Conservation (phyloP, 345 rosid genomes). For the Corymbia maculata region DNA sequence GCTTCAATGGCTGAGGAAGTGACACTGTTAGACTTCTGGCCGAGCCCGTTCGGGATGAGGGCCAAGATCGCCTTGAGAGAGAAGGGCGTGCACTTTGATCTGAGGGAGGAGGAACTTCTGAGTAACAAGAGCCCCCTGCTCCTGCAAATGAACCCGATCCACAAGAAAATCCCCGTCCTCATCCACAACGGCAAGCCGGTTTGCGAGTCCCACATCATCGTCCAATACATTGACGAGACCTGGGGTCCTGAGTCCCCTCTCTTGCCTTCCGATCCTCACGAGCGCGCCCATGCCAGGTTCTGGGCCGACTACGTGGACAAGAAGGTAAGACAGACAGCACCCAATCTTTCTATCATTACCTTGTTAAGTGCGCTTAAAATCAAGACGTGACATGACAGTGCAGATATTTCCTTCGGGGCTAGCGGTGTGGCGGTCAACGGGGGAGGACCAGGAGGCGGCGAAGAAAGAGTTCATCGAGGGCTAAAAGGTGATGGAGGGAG, state of each 20-base stretch:
- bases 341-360: background rate
- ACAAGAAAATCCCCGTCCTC: background rate
- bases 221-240: background rate
- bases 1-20: background rate
- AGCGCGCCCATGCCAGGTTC: background rate
- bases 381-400: background rate
- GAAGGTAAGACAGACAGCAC: background rate
- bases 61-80: background rate
- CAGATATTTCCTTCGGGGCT: background rate
- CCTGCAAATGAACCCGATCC: background rate
- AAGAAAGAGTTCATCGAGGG: background rate
- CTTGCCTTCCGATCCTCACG: background rate
- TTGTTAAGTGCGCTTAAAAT: background rate
- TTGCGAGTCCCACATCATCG: background rate
- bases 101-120: background rate
- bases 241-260: background rate
- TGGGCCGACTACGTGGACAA: background rate
- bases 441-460: background rate
- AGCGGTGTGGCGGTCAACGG: background rate
- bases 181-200: background rate
- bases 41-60: background rate
- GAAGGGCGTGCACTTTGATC: background rate
- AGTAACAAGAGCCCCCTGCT: background rate
- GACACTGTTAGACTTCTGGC: background rate
- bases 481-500: background rate